Conservation (phyloP, 129 eudicot genomes). For the carrot (Daucus carota) region DNA sequence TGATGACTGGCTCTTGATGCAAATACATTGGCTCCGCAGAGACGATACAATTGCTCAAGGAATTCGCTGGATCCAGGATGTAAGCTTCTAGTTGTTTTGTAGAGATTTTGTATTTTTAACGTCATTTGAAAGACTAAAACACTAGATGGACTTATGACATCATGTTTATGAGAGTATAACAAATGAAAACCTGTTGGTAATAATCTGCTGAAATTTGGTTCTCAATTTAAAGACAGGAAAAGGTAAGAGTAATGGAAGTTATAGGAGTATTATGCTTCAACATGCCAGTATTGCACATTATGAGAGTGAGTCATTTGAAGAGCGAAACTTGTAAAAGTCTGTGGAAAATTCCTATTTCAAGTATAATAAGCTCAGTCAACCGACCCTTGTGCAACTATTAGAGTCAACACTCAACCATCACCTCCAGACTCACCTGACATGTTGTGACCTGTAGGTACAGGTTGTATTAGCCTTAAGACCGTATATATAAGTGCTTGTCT, state of each 20-base stretch:
- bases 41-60: slow-evolving; percentile 78
- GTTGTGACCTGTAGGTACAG: background rate
- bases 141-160: background rate
- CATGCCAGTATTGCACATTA: background rate
- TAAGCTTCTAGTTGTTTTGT: slow-evolving; percentile 23
- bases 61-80: slow-evolving; percentile 82
- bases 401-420: background rate
- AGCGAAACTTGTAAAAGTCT: background rate
- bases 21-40: slow-evolving; percentile 86
- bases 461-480: background rate
- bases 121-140: background rate
- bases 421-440: background rate
- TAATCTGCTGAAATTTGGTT: background rate
- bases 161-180: background rate
- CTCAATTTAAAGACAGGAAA: background rate
- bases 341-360: background rate
- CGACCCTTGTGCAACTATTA: background rate
- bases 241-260: background rate
- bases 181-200: background rate
- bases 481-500: background rate
- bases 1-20: slow-evolving; percentile 95
- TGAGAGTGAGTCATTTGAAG: background rate
- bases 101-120: background rate
- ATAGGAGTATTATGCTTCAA: background rate
- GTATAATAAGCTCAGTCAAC: background rate